A percentile compares a stretch with the other conserved stretches of the same genome.
These are phyloP conservation scores for Gossypium thurberi DNA, from an alignment of 345 rosid species.

Conservation along the genomic window DNA sequence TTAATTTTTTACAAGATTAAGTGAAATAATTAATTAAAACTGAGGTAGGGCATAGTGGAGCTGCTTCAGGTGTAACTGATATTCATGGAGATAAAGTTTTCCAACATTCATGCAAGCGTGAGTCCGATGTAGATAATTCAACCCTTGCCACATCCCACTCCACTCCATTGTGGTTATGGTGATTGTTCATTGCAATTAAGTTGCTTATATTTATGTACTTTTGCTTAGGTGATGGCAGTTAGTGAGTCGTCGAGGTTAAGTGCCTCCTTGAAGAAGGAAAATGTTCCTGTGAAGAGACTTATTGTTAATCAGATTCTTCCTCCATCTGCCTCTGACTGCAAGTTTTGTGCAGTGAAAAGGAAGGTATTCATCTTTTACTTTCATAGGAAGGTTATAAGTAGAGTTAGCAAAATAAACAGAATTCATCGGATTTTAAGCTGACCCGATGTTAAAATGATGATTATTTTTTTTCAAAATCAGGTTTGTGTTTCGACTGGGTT, in stretches of 20 bases:
- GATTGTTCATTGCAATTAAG: slow-evolving; percentile 3
- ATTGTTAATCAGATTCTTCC: slow-evolving; percentile 91
- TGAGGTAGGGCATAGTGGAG: not conserved
- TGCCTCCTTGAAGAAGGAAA: slow-evolving; percentile 80
- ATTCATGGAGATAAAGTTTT: not conserved
- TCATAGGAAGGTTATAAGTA: not conserved
- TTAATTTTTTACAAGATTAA: not conserved
- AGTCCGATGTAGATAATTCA: not conserved
- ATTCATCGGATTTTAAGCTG: not conserved
- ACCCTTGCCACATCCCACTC: not conserved
- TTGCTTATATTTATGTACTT: slow-evolving; percentile 2
- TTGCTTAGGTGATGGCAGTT: slow-evolving; percentile 82
- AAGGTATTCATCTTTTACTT: slow-evolving; percentile 47
- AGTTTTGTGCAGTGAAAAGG: slow-evolving; percentile 91
- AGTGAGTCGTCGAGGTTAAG: slow-evolving; percentile 81
- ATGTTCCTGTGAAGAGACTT: slow-evolving; percentile 83
- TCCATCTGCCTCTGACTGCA: slow-evolving; percentile 87
- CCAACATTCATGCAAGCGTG: not conserved
- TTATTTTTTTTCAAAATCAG: not conserved
- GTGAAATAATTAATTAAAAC: not conserved
- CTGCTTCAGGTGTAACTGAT: not conserved
- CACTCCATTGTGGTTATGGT: not conserved
- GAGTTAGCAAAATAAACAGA: not conserved
- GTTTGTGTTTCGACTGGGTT: not conserved
- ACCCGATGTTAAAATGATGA: not conserved